Percentiles rank a stretch among this genome's conserved stretches.
These are phyloP conservation scores for Coniochaeta hoffmannii DNA, from an alignment of 2,329 filamentous ascomycete genomes.

Conservation along the genomic window DNA sequence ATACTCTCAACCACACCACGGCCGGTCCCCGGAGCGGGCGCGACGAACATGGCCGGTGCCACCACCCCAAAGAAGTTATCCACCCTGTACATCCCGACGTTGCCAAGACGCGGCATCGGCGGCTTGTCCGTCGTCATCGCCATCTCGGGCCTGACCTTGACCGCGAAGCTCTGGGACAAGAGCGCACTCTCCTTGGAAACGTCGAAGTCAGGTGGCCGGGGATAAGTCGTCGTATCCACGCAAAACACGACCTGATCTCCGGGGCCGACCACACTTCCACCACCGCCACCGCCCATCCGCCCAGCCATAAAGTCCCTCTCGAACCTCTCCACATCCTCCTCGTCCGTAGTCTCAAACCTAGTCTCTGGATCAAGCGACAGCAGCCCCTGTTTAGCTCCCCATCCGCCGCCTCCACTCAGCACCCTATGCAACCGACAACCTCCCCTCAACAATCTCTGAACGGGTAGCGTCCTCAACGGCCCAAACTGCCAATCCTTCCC, in stretches of 20 bases:
- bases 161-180: neutral
- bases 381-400: slow-evolving; percentile 73
- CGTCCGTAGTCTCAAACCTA: slow-evolving; percentile 37
- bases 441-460: slow-evolving; percentile 27
- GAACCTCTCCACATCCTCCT: slow-evolving; percentile 46
- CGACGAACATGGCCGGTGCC: neutral
- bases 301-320: slow-evolving; percentile 35
- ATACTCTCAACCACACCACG: neutral
- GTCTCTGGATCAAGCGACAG: slow-evolving; percentile 69
- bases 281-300: slow-evolving; percentile 20
- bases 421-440: slow-evolving; percentile 41
- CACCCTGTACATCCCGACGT: neutral
- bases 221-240: slow-evolving; percentile 20
- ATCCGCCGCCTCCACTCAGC: slow-evolving; percentile 76
- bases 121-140: neutral
- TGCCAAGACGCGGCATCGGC: neutral
- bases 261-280: slow-evolving; percentile 44
- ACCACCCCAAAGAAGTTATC: neutral
- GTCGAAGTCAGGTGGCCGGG: neutral
- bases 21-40: neutral
- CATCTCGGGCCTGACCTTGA: neutral
- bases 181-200: no score
- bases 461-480: slow-evolving; percentile 16
- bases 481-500: neutral
- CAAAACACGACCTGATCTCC: slow-evolving; percentile 64